These are phyloP conservation scores for Populus tremula DNA, from an alignment of 345 rosid species.

Conservation along the genomic window DNA sequence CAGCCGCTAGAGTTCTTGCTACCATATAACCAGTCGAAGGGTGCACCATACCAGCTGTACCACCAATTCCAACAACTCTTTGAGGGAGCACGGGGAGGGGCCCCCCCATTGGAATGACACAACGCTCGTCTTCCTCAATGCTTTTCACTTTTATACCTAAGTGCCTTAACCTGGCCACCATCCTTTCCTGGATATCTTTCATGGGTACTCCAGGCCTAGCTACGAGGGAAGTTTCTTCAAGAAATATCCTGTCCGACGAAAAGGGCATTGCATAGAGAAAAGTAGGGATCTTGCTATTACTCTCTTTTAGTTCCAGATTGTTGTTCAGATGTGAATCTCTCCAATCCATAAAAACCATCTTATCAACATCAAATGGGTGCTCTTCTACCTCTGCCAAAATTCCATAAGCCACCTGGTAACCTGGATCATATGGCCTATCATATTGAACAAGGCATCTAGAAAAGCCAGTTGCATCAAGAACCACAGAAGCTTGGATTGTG, in stretches of 20 bases:
- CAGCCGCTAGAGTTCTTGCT: constrained; percentile 94
- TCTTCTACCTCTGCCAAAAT: constrained; percentile 91
- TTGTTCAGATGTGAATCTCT: constrained; percentile 74
- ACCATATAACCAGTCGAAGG: constrained; percentile 98
- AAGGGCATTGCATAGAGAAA: constrained; percentile 96
- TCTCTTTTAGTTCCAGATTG: constrained; percentile 42
- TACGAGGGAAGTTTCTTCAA: constrained; percentile 90
- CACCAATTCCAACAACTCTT: constrained; percentile 90
- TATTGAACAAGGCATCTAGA: constrained; percentile 90
- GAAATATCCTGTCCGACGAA: constrained; percentile 70
- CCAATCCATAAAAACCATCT: constrained; percentile 99
- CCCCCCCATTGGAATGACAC: constrained; percentile 98
- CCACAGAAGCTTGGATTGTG: constrained; percentile 73
- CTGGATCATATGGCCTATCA: constrained; percentile 92
- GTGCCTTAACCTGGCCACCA: constrained; percentile 89
- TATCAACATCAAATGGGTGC: constrained; percentile 88
- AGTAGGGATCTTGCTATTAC: constrained; percentile 75
- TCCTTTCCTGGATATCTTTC: constrained; percentile 89
- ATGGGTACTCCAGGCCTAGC: constrained; percentile 84
- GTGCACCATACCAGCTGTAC: constrained; percentile 95
- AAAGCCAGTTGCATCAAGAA: constrained; percentile 98
- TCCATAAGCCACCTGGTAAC: constrained; percentile 95
- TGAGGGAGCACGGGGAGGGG: constrained; percentile 95
- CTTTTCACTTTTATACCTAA: constrained; percentile 73
- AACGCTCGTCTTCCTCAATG: constrained; percentile 85